A percentile compares a stretch with the other conserved stretches of the same genome.
These are phyloP conservation scores for Aphanoascus verrucosus DNA, from an alignment of 2,329 filamentous ascomycete species.

Conservation along the genomic window DNA sequence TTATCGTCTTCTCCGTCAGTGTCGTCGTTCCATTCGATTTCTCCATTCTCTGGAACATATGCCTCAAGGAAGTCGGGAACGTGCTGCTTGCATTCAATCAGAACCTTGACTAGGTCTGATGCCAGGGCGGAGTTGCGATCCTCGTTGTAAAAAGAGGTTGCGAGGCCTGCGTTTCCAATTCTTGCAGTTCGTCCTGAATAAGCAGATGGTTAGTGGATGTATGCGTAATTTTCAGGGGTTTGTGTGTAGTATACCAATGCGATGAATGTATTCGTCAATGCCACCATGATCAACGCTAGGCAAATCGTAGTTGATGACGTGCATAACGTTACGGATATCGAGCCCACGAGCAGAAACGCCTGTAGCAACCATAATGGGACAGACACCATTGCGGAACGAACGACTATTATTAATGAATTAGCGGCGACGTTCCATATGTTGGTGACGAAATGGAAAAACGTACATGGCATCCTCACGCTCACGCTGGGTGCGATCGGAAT, in stretches of 20 bases:
- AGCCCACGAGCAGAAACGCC: slow-evolving; percentile 80
- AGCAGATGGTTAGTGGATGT: slow-evolving; percentile 1
- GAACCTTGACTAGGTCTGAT: slow-evolving; percentile 61
- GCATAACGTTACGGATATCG: slow-evolving; percentile 74
- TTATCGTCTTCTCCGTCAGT: slow-evolving; percentile 35
- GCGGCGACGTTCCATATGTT: slow-evolving; percentile 11
- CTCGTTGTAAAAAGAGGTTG: slow-evolving; percentile 76
- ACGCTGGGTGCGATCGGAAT: slow-evolving; percentile 72
- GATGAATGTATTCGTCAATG: slow-evolving; percentile 86
- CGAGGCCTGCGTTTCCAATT: slow-evolving; percentile 76
- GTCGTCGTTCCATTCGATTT: slow-evolving; percentile 45
- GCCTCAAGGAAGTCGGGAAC: slow-evolving; percentile 71
- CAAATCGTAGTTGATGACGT: slow-evolving; percentile 89
- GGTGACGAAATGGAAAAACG: slow-evolving; percentile 25
- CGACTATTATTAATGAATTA: slow-evolving; percentile 39
- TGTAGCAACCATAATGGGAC: slow-evolving; percentile 75
- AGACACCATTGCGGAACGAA: slow-evolving; percentile 62
- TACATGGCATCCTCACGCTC: slow-evolving; percentile 84
- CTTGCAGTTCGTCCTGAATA: slow-evolving; percentile 72
- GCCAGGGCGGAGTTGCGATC: slow-evolving; percentile 64
- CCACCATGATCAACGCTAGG: slow-evolving; percentile 66
- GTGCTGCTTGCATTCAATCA: slow-evolving; percentile 66
- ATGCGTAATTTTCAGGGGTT: neutral
- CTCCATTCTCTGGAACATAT: slow-evolving; percentile 38
- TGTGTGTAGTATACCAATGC: slow-evolving; percentile 57